Base-by-base conservation (phyloP, 164 flowering plant genomes). In the Cinnamomum chago region DNA sequence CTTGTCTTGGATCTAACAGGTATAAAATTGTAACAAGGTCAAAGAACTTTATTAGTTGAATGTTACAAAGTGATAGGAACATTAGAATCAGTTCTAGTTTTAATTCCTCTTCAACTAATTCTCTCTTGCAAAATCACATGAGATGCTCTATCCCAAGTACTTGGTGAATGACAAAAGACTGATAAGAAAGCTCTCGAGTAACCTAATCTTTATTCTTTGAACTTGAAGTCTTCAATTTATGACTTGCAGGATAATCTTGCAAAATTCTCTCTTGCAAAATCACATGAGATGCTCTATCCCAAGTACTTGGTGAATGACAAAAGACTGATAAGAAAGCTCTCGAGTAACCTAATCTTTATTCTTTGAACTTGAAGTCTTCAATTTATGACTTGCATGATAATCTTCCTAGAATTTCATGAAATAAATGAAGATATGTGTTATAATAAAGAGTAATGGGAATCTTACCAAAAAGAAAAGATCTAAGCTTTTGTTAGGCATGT, bases 391-490 rank as follows among this genome's bases (percentile, higher is more conserved):
- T 64, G 2, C 14, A 22, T n/a, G 14, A 22, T 64, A 20, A 64
- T 64, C 66, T 64, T 64, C 27, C 66, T 64, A 13, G 66, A 64
- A 12, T 3, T 7, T 24, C 4, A 22, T 24, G 14, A 24, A 23
- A n/a, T 20, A 62, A 62, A 62, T 9, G 14, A 6, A 23, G 0
- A 12, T 62, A 11, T 11, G 20, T 4, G 33, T 30, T 30, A 30
- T 30, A 30, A 30, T 30, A 30, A 30, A 30, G 5, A 3, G 5
- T 30, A 30, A 30, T 17, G n/a, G 33, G 25, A n/a, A 30, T 20
- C 33, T 7, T 13, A 82, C 86, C 83, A 65, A 81, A 85, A 2
- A 83, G 67, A 60, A 80, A 55, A 2, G 23, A 28, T 82, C 82
- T 30, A 30, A 30, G 35, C 35, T 30, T 30, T 30, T 30, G 35